Evolutionary conservation across 345 rosid genomes (phyloP), one percentile per base, ranked within the genome.

Genomic region (Stellera chamaejasme): DNA sequence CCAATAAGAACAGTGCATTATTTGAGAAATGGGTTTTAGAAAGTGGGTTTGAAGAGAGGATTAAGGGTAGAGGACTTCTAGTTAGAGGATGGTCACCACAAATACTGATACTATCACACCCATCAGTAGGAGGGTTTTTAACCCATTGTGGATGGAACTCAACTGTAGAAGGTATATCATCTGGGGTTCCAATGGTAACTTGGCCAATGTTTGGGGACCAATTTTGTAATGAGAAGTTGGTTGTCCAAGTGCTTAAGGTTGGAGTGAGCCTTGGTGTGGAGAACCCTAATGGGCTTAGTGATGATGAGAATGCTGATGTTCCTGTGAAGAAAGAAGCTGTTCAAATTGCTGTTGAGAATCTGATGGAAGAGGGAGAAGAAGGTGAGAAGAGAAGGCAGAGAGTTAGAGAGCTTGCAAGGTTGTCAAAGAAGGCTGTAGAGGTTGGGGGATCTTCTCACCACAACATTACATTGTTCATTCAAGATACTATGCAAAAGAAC

Each of bases 101-200:
- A 60, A 66, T 83, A 0, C 39, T 70, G 13, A 83, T 80, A 43
- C 58, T 80, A 25, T 80, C 90, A 9, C 84, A 80, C 19, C 19
- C 67, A 2, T 45, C 82, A 0, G 15, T 76, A 2, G 84, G 82
- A 59, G 82, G 82, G 2, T 80, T 83, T 58, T 57, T 83, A 53
- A 83, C 79, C 19, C 84, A 80, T 12, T 80, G 90, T 12, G 88
- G 88, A 6, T 82, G 88, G 88, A 82, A 79, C 46, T 82, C 88
- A 8, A 72, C 75, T 0, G 15, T 79, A 6, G 88, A 83, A 59
- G 83, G 79, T 0, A 58, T 78, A 1, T 62, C 63, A 4, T 72
- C 72, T 0, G 90, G 85, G n/a, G 56, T 69, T 42, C 75, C 78
- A 15, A 1, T 75, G 19, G n/a, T 61, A 1, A 64, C 90, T 3